Evolutionary conservation across 2,329 filamentous ascomycete genomes (phyloP), one percentile per base, ranked within the genome.

Genomic region (Tolypocladium ophioglossoides): DNA sequence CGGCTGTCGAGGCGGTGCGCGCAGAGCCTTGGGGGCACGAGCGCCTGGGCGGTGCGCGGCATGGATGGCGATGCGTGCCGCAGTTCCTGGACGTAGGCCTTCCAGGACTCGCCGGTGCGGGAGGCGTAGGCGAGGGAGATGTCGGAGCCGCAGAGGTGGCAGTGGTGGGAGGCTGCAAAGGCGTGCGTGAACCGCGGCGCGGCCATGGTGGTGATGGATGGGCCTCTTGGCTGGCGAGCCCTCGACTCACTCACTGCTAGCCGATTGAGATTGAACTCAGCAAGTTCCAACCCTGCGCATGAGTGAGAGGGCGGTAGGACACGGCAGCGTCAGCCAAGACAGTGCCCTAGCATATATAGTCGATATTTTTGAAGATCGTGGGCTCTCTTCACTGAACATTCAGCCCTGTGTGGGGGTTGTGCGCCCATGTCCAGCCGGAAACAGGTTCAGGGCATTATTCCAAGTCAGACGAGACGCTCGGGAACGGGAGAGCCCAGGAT

Each of bases 141-240:
- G 32, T 53, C 27, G 8, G 55, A 53, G 24, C 53, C 51, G 48
- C 55, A 57, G 34, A 57, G 39, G 27, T 40, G 38, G 50, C 55
- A 57, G 48, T 51, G 30, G 27, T 44, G 39, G 8, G n/a, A 39
- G 22, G 48, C 44, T 18, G 47, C 46, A 3, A 40, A 14, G 14
- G 40, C 30, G 44, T 27, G 51, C n/a, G 49, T 20, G 44, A 8
- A 32, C 16, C 39, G 41, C 41, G 41, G 24, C 41, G 41, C 40
- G 5, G 46, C 35, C 49, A 44, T 53, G 44, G 22, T 41, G 35
- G 4, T 5, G 39, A 4, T 20, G 38, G 18, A n/a, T n/a, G n/a
- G n/a, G 39, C 39, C 34, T 35, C 6, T 8, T 30, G 2, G 34
- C 14, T 35, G 11, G 39, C 20, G 10, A 12, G 20, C 16, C 4